Conservation (phyloP, 495 filamentous ascomycete genomes). For the Tuber calosporum region DNA sequence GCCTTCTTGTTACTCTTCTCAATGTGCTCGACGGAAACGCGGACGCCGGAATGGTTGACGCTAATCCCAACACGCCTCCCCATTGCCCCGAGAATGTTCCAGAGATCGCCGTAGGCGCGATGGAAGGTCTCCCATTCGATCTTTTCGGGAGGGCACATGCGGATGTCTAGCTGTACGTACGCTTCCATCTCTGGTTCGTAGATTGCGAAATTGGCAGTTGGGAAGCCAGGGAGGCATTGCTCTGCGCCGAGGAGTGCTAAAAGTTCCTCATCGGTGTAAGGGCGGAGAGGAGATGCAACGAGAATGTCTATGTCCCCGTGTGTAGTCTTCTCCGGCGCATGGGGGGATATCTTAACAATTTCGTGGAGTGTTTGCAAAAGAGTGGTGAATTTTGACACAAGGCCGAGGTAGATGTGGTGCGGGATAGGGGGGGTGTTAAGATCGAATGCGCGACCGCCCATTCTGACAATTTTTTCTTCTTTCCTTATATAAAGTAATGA, state of each 20-base stretch:
- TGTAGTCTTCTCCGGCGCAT: constrained; percentile 51
- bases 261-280: constrained; percentile 10
- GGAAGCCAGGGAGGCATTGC: constrained; percentile 16
- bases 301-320: constrained; percentile 59
- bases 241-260: constrained; percentile 20
- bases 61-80: constrained; percentile 59
- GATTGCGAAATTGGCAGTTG: constrained; percentile 48
- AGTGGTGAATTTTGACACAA: constrained; percentile 44
- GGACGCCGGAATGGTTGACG: constrained; percentile 53
- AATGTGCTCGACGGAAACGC: constrained; percentile 56
- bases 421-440: constrained; percentile 56
- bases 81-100: constrained; percentile 57
- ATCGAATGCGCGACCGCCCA: constrained; percentile 57
- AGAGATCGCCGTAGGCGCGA: constrained; percentile 58
- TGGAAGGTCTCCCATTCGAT: constrained; percentile 58
- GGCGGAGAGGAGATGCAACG: constrained; percentile 44
- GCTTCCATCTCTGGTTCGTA: constrained; percentile 34
- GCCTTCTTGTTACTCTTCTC: constrained; percentile 52
- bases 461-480: constrained; percentile 32
- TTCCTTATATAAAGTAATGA: neutral
- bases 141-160: constrained; percentile 45
- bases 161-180: constrained; percentile 61
- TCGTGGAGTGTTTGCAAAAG: constrained; percentile 48
- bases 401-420: constrained; percentile 46
- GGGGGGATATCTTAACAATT: constrained; percentile 49